phyloP scores from a whole-genome alignment of 495 filamentous ascomycete genomes.

The Penicillium paradoxum region DNA sequence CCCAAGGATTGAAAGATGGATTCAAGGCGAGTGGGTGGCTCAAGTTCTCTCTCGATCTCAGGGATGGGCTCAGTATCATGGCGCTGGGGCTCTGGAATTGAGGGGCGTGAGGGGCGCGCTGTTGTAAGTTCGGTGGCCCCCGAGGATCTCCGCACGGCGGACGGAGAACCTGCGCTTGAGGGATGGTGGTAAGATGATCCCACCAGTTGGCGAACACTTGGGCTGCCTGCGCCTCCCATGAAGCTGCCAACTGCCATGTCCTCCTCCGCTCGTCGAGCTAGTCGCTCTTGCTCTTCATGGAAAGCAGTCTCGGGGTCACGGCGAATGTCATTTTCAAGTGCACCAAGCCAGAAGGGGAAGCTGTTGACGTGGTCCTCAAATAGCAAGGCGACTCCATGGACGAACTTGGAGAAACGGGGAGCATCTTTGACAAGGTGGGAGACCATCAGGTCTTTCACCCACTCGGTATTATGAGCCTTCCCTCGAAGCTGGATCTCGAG shows the following conservation, averaged over 20 bases:
- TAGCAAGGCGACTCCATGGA: conserved; percentile 82
- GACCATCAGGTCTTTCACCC: conserved; percentile 84
- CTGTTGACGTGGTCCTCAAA: conserved; percentile 96
- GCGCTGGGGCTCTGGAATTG: conserved; percentile 15
- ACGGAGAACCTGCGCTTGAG: conserved; percentile 21
- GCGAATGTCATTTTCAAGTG: conserved; percentile 86
- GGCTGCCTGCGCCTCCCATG: conserved; percentile 47
- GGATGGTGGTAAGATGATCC: conserved; percentile 53
- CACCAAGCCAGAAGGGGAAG: conserved; percentile 91
- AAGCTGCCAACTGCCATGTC: conserved; percentile 87
- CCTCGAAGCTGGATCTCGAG: conserved; percentile 90
- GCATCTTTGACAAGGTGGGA: conserved; percentile 88
- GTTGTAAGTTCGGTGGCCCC: conserved; percentile 16
- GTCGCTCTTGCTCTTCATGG: conserved; percentile 80
- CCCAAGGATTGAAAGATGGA: conserved; percentile 70
- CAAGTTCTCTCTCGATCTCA: conserved; percentile 17
- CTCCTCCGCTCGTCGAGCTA: conserved; percentile 74
- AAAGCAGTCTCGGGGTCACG: conserved; percentile 89
- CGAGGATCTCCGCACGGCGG: conserved; percentile 20
- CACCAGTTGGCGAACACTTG: conserved; percentile 40
- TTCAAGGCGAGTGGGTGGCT: conserved; percentile 40
- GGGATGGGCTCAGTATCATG: conserved; percentile 13
- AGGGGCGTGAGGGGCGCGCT: conserved; percentile 18
- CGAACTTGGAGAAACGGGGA: conserved; percentile 92
- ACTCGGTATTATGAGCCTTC: conserved; percentile 67